Evolutionary conservation across 805 yeast species (phyloP).

Genomic region (Pichia occidentalis): DNA sequence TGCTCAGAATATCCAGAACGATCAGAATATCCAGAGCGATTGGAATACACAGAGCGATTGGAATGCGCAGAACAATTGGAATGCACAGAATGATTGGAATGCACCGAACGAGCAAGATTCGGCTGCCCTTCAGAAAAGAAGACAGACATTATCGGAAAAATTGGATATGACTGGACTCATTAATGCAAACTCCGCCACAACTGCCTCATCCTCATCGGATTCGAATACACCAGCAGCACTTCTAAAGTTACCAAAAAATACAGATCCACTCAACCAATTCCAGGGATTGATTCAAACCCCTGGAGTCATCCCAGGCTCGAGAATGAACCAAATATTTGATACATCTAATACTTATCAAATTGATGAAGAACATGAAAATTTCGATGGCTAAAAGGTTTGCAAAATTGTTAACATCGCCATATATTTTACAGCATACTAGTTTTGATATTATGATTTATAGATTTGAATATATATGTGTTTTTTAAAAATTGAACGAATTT

Average conservation of each 20-base stretch:
- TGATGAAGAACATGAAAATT: constrained; percentile 1
- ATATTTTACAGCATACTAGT: too few species aligned
- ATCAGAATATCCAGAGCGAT: background rate
- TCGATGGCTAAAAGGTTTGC: background rate
- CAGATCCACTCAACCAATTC: background rate
- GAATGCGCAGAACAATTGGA: too few species aligned
- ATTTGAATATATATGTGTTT: too few species aligned
- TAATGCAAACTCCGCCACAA: constrained; percentile 2
- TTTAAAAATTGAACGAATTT: too few species aligned
- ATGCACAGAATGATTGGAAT: too few species aligned
- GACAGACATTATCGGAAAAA: constrained; percentile 14
- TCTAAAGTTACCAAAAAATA: background rate
- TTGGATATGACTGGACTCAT: constrained; percentile 7
- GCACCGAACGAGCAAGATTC: too few species aligned
- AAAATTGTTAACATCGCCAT: too few species aligned
- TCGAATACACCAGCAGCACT: background rate
- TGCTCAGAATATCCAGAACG: background rate
- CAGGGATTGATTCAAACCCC: constrained; percentile 13
- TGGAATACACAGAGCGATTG: background rate
- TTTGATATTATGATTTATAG: too few species aligned
- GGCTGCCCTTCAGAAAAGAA: constrained; percentile 8
- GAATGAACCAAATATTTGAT: constrained; percentile 12
- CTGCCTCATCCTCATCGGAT: background rate
- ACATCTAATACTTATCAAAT: constrained; percentile 1
- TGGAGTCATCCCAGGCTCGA: constrained; percentile 16